phyloP scores from a whole-genome alignment of 2,329 filamentous ascomycete species.

The Trichoderma sp. region DNA sequence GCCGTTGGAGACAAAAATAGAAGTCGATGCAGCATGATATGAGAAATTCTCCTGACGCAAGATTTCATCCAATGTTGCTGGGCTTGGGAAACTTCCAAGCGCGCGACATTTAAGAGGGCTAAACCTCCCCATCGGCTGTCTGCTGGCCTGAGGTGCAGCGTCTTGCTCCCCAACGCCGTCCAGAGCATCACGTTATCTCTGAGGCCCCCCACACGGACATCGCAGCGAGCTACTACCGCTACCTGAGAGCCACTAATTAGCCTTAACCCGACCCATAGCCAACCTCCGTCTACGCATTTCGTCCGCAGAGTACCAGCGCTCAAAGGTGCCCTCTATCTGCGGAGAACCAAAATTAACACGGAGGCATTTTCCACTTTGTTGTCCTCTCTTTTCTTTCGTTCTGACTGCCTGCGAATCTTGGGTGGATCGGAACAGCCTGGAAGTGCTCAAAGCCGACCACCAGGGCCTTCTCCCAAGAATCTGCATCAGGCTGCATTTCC shows the following conservation, averaged over 20 bases:
- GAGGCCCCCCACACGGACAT: constrained; percentile 24
- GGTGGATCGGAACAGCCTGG: not conserved
- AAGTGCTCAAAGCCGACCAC: constrained; percentile 1
- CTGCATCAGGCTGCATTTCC: constrained; percentile 8
- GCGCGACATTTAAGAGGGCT: not conserved
- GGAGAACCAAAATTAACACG: constrained; percentile 21
- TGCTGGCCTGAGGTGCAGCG: not conserved
- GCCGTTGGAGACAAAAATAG: constrained; percentile 26
- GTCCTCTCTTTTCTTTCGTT: not conserved
- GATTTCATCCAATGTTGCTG: constrained; percentile 22
- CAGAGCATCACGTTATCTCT: constrained; percentile 29
- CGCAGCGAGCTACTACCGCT: constrained; percentile 7
- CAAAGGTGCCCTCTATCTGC: constrained; percentile 24
- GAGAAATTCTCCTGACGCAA: constrained; percentile 19
- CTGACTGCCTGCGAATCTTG: not conserved
- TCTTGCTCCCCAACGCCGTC: not conserved
- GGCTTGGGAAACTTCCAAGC: not conserved
- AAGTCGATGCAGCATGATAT: constrained; percentile 15
- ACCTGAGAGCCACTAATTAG: constrained; percentile 22
- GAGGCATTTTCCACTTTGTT: constrained; percentile 25
- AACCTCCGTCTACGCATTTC: constrained; percentile 1
- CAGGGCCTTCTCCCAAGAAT: constrained; percentile 23
- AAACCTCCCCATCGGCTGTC: not conserved
- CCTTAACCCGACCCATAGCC: constrained; percentile 12
- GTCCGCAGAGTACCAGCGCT: constrained; percentile 11